Evolutionary conservation across 129 eudicot species (phyloP).

Genomic region (Gnaphalium uliginosum): DNA sequence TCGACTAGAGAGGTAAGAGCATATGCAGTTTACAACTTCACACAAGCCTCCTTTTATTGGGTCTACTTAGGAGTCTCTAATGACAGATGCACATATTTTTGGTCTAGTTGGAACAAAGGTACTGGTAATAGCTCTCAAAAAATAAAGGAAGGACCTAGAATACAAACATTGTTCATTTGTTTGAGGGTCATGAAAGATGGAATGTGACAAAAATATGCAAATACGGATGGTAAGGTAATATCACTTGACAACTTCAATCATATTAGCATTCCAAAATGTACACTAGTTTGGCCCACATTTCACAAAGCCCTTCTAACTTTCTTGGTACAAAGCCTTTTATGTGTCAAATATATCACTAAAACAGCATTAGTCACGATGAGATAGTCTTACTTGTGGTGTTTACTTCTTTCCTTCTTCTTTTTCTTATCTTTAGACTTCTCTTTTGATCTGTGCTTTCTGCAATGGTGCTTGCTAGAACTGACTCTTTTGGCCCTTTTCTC

Average conservation of each 20-base stretch:
- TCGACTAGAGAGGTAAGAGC: no score
- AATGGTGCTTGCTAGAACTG: constrained; percentile 49
- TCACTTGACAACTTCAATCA: neutral
- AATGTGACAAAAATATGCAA: neutral
- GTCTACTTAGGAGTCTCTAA: neutral
- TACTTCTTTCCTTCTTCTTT: constrained; percentile 52
- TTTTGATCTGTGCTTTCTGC: constrained; percentile 52
- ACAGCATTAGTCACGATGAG: neutral
- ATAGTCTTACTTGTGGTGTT: constrained; percentile 36
- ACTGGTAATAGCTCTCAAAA: neutral
- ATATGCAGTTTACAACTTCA: neutral
- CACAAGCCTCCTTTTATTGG: neutral
- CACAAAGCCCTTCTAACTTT: constrained; percentile 1
- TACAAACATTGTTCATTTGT: neutral
- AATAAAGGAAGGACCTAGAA: neutral
- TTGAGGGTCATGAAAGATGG: neutral
- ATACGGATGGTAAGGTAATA: neutral
- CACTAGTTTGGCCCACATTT: neutral
- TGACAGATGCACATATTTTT: neutral
- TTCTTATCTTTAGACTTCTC: constrained; percentile 46
- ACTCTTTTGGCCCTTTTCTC: constrained; percentile 39
- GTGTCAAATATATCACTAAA: neutral
- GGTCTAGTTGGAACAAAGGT: neutral
- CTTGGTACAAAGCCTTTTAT: neutral
- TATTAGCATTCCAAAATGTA: constrained; percentile 10